A percentile compares a stretch with the other conserved stretches of the same genome.
These are phyloP conservation scores for Trifolium pratense DNA, from an alignment of 306 rosid genomes.

Conservation along the genomic window DNA sequence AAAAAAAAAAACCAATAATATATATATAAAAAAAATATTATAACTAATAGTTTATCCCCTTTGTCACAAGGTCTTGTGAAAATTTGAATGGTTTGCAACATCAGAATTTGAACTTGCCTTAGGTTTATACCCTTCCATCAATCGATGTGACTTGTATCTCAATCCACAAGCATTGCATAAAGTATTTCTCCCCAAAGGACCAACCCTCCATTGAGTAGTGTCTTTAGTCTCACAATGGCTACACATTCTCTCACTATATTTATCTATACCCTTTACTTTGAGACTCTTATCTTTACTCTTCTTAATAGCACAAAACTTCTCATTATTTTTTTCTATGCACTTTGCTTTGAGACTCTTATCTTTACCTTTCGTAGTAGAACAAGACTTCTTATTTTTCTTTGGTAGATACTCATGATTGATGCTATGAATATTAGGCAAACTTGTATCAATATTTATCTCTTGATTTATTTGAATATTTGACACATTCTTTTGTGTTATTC, in stretches of 20 bases:
- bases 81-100: slow-evolving; percentile 20
- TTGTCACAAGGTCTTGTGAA: not conserved
- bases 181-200: slow-evolving; percentile 40
- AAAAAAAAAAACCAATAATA: too few species aligned
- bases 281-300: not conserved
- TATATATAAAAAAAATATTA: too few species aligned
- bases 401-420: not conserved
- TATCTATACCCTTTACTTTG: not conserved
- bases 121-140: slow-evolving; percentile 36
- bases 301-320: not conserved
- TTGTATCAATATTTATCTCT: not conserved
- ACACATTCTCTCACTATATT: not conserved
- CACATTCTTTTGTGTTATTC: not conserved
- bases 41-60: not conserved
- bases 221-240: slow-evolving; percentile 24
- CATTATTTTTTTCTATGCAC: not conserved
- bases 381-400: not conserved
- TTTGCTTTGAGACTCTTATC: not conserved
- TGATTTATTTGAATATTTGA: not conserved
- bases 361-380: not conserved
- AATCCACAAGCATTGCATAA: slow-evolving; percentile 49
- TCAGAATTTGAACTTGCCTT: slow-evolving; percentile 32
- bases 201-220: slow-evolving; percentile 46
- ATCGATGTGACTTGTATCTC: slow-evolving; percentile 22
- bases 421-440: not conserved